Evolutionary conservation across 352 stramenopile genomes (phyloP).

Genomic region (Phytopythium sindhum): DNA sequence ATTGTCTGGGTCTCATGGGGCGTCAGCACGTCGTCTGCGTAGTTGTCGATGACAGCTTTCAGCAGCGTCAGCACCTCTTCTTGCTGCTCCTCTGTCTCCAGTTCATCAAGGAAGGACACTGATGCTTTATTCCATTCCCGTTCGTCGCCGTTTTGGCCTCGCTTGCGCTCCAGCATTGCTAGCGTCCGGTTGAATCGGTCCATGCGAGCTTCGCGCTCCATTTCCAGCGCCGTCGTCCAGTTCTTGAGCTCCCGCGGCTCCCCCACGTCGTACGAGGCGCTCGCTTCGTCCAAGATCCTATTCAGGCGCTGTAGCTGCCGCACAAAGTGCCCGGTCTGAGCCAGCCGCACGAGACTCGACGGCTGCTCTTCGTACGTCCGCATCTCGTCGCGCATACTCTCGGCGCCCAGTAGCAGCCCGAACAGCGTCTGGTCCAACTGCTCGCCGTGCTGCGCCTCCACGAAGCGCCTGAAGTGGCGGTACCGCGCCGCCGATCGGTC

Average conservation of each 20-base stretch:
- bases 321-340: conserved; percentile 1
- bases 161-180: neutral
- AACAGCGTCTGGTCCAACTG: neutral
- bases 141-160: neutral
- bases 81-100: neutral
- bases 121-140: too few species aligned
- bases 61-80: conserved; percentile 1
- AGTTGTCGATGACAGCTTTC: neutral
- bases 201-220: neutral
- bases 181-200: neutral
- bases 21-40: neutral
- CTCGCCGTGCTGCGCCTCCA: neutral
- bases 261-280: neutral
- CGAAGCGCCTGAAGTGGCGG: neutral
- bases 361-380: neutral
- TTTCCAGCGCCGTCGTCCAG: neutral
- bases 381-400: conserved; percentile 2
- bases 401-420: neutral
- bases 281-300: neutral
- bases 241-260: neutral
- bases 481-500: neutral
- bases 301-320: conserved; percentile 1
- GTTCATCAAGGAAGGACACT: neutral
- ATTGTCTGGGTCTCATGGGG: neutral
- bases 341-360: neutral